Base-by-base conservation (phyloP, 257 asterid species). In the Ocimum tenuiflorum region DNA sequence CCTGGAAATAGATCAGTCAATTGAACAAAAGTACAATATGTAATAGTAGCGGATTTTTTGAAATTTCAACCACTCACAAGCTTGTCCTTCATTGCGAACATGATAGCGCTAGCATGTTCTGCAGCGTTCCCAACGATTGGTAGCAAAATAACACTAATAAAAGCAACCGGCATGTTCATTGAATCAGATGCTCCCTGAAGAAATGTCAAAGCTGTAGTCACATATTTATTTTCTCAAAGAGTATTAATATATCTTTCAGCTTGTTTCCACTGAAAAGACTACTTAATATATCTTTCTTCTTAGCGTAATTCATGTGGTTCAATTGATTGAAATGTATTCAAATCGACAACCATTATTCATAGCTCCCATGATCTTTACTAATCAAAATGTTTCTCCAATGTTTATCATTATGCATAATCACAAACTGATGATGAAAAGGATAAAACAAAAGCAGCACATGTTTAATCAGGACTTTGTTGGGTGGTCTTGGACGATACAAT, bases 81-180 rank as follows among this genome's bases (percentile, higher is more conserved):
- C 73, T 92, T 92, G 83, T 90, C 92, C 80, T 94, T 94, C 99
- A 94, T 86, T 0, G 99, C 99, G 66, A 94, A 94, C 99, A 88
- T 94, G 57, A 94, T 94, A 58, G 99, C 99, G 73, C 96, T 90
- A 54, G 99, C 97, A 53, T 92, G 99, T 61, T 92, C 99, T 23
- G 97, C 96, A 19, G 99, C 96, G 31, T 94, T 94, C 47, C 99
- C 99, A 31, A 90, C 99, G 3, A 94, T 85, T 10, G 96, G 99
- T 48, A 94, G 96, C 78, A 94, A 81, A 70, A 89, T 84, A 61
- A 92, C 97, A 53, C 97, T 87, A 60, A 92, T 92, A 79, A 92
- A 92, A 50, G 97, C 71, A 43, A 92, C 75, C 1, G 99, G 97
- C 89, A 92, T 76, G 80, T 83, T 89, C 88, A 89, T 19, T 2